Base-by-base conservation (phyloP, 306 rosid genomes). In the Styphnolobium japonicum region DNA sequence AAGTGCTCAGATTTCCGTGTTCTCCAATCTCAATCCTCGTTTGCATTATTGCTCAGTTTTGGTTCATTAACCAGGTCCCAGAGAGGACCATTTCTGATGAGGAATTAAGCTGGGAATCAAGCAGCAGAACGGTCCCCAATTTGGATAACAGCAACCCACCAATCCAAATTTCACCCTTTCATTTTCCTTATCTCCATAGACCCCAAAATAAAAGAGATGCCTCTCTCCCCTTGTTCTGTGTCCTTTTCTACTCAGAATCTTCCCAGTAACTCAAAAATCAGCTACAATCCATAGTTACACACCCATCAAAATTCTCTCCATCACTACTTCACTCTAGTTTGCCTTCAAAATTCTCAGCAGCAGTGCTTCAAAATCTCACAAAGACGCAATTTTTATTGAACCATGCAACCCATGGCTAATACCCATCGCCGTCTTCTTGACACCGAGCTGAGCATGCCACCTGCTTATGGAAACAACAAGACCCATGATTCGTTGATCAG, bases 201-300 rank as follows among this genome's bases (percentile, higher is more conserved):
- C 45, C n/a, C 43, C 14, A 22, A 51, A 36, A 76, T 8, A 75
- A 68, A 57, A 49, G 16, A 79, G 61, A 85, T 82, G 85, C 83
- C 53, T 73, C 80, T 27, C 46, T 27, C 79, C 21, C 40, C 71
- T 76, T 71, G 31, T 48, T 81, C 53, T n/a, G 22, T 71, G 88
- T 86, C 89, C 16, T 49, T 86, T 83, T 87, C 89, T 80, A 62
- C 78, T 56, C 14, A 55, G 85, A 90, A 85, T 80, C 87, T 78
- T 27, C 68, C 84, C 81, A 56, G 73, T 81, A 64, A 76, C 79
- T 25, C 63, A 56, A 52, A 53, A 43, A 62, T n/a, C 29, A 48
- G 18, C 14, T 4, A 23, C 34, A 18, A 21, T 45, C 62, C 31
- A 49, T 21, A 19, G 18, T 4, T 43, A 14, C 15, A 71, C 11